Evolutionary conservation across 345 rosid genomes (phyloP), one percentile per base, ranked within the genome.

Genomic region (Toxicodendron radicans): DNA sequence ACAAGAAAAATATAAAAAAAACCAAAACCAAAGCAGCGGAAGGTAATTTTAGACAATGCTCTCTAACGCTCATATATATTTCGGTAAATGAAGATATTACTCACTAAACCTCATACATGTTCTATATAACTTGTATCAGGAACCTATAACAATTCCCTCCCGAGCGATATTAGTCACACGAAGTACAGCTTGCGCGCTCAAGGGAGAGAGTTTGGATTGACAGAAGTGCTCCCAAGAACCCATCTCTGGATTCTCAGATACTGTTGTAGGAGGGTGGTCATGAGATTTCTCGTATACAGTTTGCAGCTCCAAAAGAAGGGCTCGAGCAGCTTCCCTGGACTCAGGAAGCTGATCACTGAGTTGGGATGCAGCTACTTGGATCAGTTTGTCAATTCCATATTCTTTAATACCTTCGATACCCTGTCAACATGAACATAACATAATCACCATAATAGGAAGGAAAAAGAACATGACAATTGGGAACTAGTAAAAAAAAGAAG

Each of bases 321-420:
- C 69, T 45, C 98, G 86, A 66, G 98, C 97, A 80, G 97, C 97
- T 81, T 92, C 98, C 69, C 97, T 88, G 13, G 98, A 94, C 74
- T 88, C 98, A 16, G 97, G 98, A 78, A 94, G 98, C 76, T 92
- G 92, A 83, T 92, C 98, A 17, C 92, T 92, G 27, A 94, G 97
- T 78, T 94, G 97, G 62, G 95, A 88, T 12, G 97, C 93, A 53
- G 93, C 97, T 43, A 88, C 84, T 80, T 87, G 90, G 65, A 92
- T 83, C 88, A 94, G 77, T 78, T 88, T 89, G 81, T 88, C 97
- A 2, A 94, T 90, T 64, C 98, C 97, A 66, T 92, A 94, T 20
- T 87, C 83, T 78, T 82, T 82, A 53, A 94, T 88, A 66, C 98
- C 98, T 81, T 94, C 97, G 71, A 83, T 81, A 23, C 97, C 97